Evolutionary conservation across 2,329 filamentous ascomycete genomes (phyloP), one percentile per base, ranked within the genome.

Genomic region (Claviceps sp.): DNA sequence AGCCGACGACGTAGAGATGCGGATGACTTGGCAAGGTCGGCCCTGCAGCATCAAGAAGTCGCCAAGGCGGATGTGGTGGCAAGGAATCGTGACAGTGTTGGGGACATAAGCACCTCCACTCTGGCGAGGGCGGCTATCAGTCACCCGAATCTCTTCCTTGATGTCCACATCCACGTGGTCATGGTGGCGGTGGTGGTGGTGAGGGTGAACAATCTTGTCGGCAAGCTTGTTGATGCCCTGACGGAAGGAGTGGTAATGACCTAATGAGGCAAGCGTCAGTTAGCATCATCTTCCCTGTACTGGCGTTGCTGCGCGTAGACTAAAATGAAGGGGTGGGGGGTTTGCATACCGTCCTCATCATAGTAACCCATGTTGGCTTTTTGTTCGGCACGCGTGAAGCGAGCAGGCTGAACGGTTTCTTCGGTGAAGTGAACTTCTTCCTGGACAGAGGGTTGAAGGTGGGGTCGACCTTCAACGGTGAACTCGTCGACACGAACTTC

Each of bases 21-120:
- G 91, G 79, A 98, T 98, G 72, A 98, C 91, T 82, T 98, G 93
- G 86, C 89, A 97, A 66, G 93, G 90, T 64, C 93, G 91, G 71
- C 91, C 91, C 81, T 98, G 93, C 61, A 98, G 88, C 77, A 97
- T 94, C 74, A 98, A 75, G 75, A 98, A 87, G 74, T 98, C 93
- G 72, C 93, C 93, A 64, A 97, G 87, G 77, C 93, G 93, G 77
- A 98, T 91, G 80, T 97, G 94, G 83, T 98, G 88, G 85, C 89
- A 95, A 60, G 94, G 93, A 72, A 98, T 96, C 68, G 90, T 91
- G 71, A 97, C 90, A 63, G 88, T 95, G 79, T 93, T 90, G 68
- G 84, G 78, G 54, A 74, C 61, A 58, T 66, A 65, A 47, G 63
- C 59, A 53, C 62, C 65, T 54, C 62, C 47, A n/a, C 56, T 58